These are phyloP conservation scores for Fusarium piperis DNA, from an alignment of 2,329 filamentous ascomycete species.

Conservation along the genomic window DNA sequence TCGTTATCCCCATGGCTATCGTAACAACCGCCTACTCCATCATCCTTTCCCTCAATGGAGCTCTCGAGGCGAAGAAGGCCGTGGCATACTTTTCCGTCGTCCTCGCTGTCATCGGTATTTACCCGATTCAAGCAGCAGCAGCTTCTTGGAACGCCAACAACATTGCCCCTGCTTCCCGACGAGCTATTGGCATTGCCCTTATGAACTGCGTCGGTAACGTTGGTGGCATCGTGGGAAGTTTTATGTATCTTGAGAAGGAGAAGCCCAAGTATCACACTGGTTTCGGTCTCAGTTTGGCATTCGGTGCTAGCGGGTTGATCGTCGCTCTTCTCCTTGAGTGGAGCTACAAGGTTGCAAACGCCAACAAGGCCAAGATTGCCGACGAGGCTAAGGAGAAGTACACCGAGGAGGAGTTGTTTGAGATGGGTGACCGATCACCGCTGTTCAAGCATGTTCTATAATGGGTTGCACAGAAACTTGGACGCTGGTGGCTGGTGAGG, in stretches of 20 bases:
- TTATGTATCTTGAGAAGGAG: constrained; percentile 42
- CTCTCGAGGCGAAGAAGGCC: constrained; percentile 29
- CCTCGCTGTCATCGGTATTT: constrained; percentile 35
- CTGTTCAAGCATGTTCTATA: constrained; percentile 45
- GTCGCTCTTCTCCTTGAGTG: constrained; percentile 45
- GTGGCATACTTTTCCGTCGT: constrained; percentile 34
- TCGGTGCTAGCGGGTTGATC: constrained; percentile 43
- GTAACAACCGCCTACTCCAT: constrained; percentile 34
- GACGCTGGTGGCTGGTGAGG: neutral
- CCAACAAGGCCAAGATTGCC: constrained; percentile 39
- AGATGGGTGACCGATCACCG: constrained; percentile 48
- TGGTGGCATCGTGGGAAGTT: constrained; percentile 43
- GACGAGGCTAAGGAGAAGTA: constrained; percentile 44
- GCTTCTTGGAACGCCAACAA: constrained; percentile 40
- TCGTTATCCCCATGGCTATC: constrained; percentile 30
- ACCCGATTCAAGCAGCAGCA: constrained; percentile 35
- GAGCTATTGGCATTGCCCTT: constrained; percentile 44
- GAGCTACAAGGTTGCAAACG: constrained; percentile 44
- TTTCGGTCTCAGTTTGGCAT: constrained; percentile 48
- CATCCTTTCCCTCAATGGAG: constrained; percentile 32
- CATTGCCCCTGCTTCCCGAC: constrained; percentile 42
- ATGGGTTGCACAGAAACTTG: neutral
- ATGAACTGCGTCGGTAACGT: constrained; percentile 45
- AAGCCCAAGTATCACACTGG: constrained; percentile 61
- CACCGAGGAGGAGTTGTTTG: constrained; percentile 44